phyloP scores from a whole-genome alignment of 2,329 filamentous ascomycete genomes.

The Epichloe typhina region DNA sequence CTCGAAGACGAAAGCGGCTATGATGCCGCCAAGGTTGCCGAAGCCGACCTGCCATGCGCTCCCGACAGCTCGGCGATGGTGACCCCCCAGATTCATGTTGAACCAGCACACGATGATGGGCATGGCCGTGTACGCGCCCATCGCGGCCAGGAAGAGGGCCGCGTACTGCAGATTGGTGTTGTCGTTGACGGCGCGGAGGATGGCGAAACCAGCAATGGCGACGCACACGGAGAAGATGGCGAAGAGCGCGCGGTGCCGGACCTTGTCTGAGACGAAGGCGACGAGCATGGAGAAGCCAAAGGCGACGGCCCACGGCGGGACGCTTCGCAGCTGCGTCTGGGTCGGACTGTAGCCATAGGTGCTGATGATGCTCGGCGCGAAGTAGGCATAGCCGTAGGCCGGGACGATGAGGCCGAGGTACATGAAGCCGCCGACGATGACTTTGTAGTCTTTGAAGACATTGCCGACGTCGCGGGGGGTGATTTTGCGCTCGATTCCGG shows the following conservation, averaged over 20 bases:
- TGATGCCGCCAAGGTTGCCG: constrained; percentile 68
- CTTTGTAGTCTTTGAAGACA: constrained; percentile 62
- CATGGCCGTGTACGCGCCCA: constrained; percentile 77
- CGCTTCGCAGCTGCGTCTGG: constrained; percentile 43
- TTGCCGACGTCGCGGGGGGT: constrained; percentile 41
- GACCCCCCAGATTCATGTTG: constrained; percentile 67
- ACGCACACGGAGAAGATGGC: constrained; percentile 55
- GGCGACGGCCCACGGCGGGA: constrained; percentile 50
- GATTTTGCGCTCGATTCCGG: constrained; percentile 48
- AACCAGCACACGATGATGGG: constrained; percentile 78
- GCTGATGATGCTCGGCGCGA: constrained; percentile 57
- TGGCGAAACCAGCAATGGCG: constrained; percentile 60
- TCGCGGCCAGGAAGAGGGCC: constrained; percentile 69
- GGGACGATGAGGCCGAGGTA: constrained; percentile 71
- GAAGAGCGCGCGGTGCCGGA: constrained; percentile 63
- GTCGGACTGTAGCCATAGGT: constrained; percentile 50
- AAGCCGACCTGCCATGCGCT: constrained; percentile 68
- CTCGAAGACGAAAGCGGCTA: constrained; percentile 59
- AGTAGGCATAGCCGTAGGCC: constrained; percentile 67
- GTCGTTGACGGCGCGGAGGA: constrained; percentile 59
- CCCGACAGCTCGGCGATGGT: constrained; percentile 56
- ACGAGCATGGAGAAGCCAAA: constrained; percentile 69
- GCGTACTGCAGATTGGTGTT: constrained; percentile 58
- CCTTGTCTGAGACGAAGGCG: constrained; percentile 57
- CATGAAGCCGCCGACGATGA: constrained; percentile 65